Percentiles rank a stretch among this genome's conserved stretches.
Evolutionary conservation across 768 basidiomycete species (phyloP).

Genomic region (Gautieria morchelliformis): DNA sequence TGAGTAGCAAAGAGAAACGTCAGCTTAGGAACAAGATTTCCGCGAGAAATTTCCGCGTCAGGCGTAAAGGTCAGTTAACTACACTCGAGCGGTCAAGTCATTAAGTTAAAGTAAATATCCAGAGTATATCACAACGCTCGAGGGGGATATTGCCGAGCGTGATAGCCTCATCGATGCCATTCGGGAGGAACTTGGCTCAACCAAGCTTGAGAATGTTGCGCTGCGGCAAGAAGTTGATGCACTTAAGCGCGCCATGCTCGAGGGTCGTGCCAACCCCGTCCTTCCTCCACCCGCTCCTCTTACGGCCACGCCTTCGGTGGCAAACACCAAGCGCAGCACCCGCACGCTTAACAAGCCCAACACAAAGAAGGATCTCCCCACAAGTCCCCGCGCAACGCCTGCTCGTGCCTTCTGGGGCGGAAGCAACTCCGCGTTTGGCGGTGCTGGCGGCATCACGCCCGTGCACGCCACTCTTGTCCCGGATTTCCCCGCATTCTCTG

Average conservation of each 20-base stretch:
- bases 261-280: conserved; percentile 43
- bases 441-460: conserved; percentile 57
- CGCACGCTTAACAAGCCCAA: conserved; percentile 47
- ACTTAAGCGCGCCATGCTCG: conserved; percentile 66
- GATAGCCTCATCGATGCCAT: conserved; percentile 86
- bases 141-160: conserved; percentile 86
- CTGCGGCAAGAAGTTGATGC: conserved; percentile 67
- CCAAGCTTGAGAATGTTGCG: conserved; percentile 73
- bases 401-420: conserved; percentile 77
- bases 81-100: background rate
- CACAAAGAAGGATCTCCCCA: conserved; percentile 61
- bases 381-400: conserved; percentile 43
- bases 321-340: conserved; percentile 9
- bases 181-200: conserved; percentile 70
- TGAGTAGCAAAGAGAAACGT: conserved; percentile 92
- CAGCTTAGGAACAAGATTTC: conserved; percentile 96
- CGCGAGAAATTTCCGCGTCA: conserved; percentile 89
- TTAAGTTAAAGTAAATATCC: conserved; percentile 1
- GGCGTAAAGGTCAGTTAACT: conserved; percentile 66
- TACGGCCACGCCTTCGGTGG: conserved; percentile 30
- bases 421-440: conserved; percentile 28
- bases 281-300: conserved; percentile 37
- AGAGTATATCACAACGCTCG: conserved; percentile 94
- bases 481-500: conserved; percentile 36
- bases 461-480: conserved; percentile 81